Percentiles rank a stretch among this genome's conserved stretches.
Evolutionary conservation across 2,329 filamentous ascomycete genomes (phyloP).

Genomic region (Talaromyces marneffei): DNA sequence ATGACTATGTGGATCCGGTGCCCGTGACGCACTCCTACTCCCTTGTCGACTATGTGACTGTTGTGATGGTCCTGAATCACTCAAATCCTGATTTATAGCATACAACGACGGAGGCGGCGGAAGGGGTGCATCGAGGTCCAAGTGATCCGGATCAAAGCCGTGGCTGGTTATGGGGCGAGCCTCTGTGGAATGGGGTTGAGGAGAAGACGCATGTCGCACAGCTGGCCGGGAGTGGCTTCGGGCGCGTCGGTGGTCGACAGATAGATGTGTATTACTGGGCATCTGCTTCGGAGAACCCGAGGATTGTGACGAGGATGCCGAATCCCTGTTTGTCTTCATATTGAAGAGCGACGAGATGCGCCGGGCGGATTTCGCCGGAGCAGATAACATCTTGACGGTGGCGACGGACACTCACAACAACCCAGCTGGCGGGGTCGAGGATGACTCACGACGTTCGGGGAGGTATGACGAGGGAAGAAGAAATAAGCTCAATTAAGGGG

Average conservation of each 20-base stretch:
- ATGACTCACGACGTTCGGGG: not conserved
- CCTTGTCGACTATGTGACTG: slow-evolving; percentile 28
- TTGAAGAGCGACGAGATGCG: slow-evolving; percentile 44
- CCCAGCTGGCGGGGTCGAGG: not conserved
- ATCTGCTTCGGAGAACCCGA: slow-evolving; percentile 25
- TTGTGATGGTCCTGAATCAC: slow-evolving; percentile 22
- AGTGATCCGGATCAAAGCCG: slow-evolving; percentile 20
- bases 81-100: slow-evolving; percentile 33
- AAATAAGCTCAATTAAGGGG: not conserved
- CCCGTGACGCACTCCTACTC: slow-evolving; percentile 23
- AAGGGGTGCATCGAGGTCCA: slow-evolving; percentile 27
- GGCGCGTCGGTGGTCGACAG: slow-evolving; percentile 17
- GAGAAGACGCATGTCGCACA: slow-evolving; percentile 30
- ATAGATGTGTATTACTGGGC: slow-evolving; percentile 16
- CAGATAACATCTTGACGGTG: slow-evolving; percentile 31
- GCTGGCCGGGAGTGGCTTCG: slow-evolving; percentile 29
- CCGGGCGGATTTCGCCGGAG: slow-evolving; percentile 40
- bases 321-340: slow-evolving; percentile 31
- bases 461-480: not conserved
- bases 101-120: slow-evolving; percentile 38
- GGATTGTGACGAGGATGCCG: slow-evolving; percentile 20
- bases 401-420: not conserved
- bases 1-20: slow-evolving; percentile 20
- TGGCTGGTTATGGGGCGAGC: slow-evolving; percentile 23
- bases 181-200: slow-evolving; percentile 25